Evolutionary conservation across 2,329 filamentous ascomycete species (phyloP), one percentile per base, ranked within the genome.

Genomic region (Ploettnerulaceae sp.): DNA sequence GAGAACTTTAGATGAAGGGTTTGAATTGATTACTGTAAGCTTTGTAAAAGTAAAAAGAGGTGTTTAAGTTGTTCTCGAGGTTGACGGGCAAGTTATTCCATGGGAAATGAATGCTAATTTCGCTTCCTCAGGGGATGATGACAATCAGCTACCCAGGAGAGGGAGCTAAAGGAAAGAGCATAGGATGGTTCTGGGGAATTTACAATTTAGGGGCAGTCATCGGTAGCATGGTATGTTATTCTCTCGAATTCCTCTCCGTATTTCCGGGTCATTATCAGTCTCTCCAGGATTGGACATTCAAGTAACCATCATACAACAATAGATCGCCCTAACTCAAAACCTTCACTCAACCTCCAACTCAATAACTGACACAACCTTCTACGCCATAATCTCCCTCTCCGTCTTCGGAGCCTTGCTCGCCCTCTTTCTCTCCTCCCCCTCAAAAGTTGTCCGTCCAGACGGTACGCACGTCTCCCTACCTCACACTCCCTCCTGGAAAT

Each of bases 131-230:
- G 67, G 85, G 86, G 48, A 79, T 84, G 51, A 86, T 89, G 61
- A 88, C 89, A 81, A 90, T 94, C 81, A 80, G 84, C 38, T 95
- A 95, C 66, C 89, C 89, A 1, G 72, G 76, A 8, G 88, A 94
- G 67, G 66, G 79, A 25, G 77, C 79, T 54, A 94, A 94, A 73
- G 89, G 89, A 28, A 82, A 82, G 48, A 95, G 87, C 64, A 93
- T 95, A 63, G 85, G 84, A 47, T 82, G 81, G 71, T 95, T 50
- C 28, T 50, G 47, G 47, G 42, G 33, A n/a, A 47, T 52, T 20
- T 52, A 33, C 14, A 52, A 52, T 14, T 29, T 40, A 4, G 47
- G 49, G 3, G 49, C 41, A 39, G 49, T 41, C 22, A 46, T 52
- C 28, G 49, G 49, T 39, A 33, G 31, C 17, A 7, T 33, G 31